A percentile compares a stretch with the other conserved stretches of the same genome.
phyloP scores from a whole-genome alignment of 2,329 filamentous ascomycete species.

The Paracorniculantispora psalliotae region DNA sequence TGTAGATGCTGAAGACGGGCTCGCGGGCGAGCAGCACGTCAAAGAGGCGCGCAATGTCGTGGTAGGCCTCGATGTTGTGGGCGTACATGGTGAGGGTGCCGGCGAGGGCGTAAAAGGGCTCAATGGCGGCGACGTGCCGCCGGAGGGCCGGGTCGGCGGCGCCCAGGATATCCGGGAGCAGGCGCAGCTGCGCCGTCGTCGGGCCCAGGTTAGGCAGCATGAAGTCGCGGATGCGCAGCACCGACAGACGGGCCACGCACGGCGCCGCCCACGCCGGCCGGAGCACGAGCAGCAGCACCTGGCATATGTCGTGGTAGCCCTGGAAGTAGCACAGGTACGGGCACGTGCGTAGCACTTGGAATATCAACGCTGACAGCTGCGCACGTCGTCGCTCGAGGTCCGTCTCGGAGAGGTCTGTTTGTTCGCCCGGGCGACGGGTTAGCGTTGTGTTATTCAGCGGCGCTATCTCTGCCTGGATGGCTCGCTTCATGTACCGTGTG shows the following conservation, averaged over 20 bases:
- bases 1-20: slow-evolving; percentile 83
- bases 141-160: slow-evolving; percentile 67
- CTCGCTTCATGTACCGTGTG: too few species aligned
- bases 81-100: slow-evolving; percentile 94
- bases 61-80: slow-evolving; percentile 88
- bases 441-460: too few species aligned
- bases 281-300: slow-evolving; percentile 87
- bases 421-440: background rate
- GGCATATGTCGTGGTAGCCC: slow-evolving; percentile 97
- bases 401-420: slow-evolving; percentile 63
- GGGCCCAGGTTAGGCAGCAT: slow-evolving; percentile 87
- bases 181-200: slow-evolving; percentile 75
- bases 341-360: slow-evolving; percentile 70
- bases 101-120: slow-evolving; percentile 90
- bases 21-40: slow-evolving; percentile 85
- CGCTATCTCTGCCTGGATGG: too few species aligned
- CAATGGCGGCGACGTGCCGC: slow-evolving; percentile 67
- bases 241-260: slow-evolving; percentile 74
- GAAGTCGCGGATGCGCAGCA: slow-evolving; percentile 90
- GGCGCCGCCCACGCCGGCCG: slow-evolving; percentile 54
- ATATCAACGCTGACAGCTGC: slow-evolving; percentile 76
- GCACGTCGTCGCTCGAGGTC: slow-evolving; percentile 67
- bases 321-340: slow-evolving; percentile 94
- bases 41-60: slow-evolving; percentile 83
- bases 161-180: slow-evolving; percentile 77